phyloP scores from a whole-genome alignment of 306 rosid species.

The Vigna reflexopilosa region DNA sequence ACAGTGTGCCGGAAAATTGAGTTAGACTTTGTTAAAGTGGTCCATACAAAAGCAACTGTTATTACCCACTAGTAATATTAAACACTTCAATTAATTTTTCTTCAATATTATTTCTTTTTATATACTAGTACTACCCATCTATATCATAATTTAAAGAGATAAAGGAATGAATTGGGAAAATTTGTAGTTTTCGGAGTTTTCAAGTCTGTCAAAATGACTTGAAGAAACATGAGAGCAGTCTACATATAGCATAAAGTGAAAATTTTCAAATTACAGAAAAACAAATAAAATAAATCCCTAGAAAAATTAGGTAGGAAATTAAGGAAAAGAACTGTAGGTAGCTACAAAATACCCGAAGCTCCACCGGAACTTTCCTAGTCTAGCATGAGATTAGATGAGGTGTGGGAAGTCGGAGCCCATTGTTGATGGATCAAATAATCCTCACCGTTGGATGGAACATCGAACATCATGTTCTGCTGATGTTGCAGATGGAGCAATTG shows the following conservation, averaged over 20 bases:
- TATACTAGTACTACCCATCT: neutral
- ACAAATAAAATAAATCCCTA: neutral
- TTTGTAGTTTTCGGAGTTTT: constrained; percentile 15
- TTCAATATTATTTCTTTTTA: neutral
- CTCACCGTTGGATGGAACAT: constrained; percentile 68
- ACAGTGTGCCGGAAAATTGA: neutral
- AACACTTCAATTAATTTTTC: neutral
- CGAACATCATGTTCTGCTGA: constrained; percentile 64
- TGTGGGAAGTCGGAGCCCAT: constrained; percentile 69
- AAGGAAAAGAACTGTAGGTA: constrained; percentile 35
- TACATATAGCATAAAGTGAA: constrained; percentile 16
- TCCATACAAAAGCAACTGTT: constrained; percentile 13
- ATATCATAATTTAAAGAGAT: neutral
- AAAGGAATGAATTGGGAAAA: constrained; percentile 9
- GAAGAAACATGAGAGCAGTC: constrained; percentile 24
- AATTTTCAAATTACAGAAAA: constrained; percentile 23
- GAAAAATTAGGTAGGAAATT: constrained; percentile 36
- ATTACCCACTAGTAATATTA: neutral
- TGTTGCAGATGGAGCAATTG: constrained; percentile 56
- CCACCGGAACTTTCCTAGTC: constrained; percentile 41
- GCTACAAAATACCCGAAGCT: constrained; percentile 38
- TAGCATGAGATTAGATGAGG: constrained; percentile 54
- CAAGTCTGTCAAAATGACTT: constrained; percentile 43
- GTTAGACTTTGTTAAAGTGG: neutral
- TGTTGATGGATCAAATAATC: constrained; percentile 87